phyloP scores from a whole-genome alignment of 306 rosid species.

The Castanea crenata region DNA sequence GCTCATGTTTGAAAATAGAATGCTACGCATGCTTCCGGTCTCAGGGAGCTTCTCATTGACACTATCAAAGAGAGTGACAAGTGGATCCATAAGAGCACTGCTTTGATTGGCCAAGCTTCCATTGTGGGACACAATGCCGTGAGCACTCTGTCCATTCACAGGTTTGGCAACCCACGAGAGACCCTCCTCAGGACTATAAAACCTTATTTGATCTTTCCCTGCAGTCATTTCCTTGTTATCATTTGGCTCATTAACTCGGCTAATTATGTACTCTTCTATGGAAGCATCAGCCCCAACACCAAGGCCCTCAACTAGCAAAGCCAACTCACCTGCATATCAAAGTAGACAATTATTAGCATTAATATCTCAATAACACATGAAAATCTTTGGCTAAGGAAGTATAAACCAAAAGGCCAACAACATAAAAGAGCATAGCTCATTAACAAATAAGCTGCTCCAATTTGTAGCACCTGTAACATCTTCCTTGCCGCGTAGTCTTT shows the following conservation, averaged over 20 bases:
- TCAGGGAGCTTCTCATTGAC: conserved; percentile 79
- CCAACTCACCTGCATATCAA: conserved; percentile 81
- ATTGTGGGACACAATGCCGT: conserved; percentile 59
- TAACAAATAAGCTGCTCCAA: no score
- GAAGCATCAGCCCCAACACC: conserved; percentile 76
- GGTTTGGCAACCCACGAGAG: conserved; percentile 92
- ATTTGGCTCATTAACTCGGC: conserved; percentile 57
- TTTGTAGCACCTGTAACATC: conserved; percentile 60
- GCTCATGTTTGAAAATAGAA: conserved; percentile 89
- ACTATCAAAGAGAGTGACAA: conserved; percentile 88
- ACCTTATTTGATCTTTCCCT: conserved; percentile 55
- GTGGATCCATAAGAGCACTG: conserved; percentile 71
- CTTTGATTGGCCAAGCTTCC: conserved; percentile 68
- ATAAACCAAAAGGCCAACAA: background rate
- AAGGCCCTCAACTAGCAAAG: conserved; percentile 96
- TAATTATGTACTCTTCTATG: conserved; percentile 80
- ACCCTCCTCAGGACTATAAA: conserved; percentile 79
- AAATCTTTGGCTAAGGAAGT: no score
- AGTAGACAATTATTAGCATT: background rate
- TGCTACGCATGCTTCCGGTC: conserved; percentile 82
- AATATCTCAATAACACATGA: no score
- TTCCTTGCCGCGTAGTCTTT: conserved; percentile 77
- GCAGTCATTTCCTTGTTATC: conserved; percentile 53
- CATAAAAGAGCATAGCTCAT: no score
- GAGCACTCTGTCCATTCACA: conserved; percentile 57